Evolutionary conservation across 164 flowering plant genomes (phyloP), one percentile per base, ranked within the genome.

Genomic region (Vitis riparia): DNA sequence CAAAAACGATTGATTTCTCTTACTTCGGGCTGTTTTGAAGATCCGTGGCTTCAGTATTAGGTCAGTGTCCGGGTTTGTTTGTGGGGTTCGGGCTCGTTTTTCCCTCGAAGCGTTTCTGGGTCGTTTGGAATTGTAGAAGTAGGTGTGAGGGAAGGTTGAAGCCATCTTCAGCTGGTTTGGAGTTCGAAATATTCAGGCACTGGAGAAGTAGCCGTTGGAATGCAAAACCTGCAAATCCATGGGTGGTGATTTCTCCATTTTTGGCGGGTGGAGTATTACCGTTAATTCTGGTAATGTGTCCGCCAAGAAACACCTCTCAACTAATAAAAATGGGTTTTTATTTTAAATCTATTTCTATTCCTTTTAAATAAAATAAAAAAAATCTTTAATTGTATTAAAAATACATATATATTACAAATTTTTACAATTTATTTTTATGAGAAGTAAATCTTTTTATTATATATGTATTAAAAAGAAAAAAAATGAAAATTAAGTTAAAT

Each of bases 81-180:
- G 59, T 5, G 63, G 62, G 10, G 59, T 1, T 55, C 50, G 52
- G 29, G 8, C 27, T 53, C 55, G 69, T 59, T 52, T 71, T 32
- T 55, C 44, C 7, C 44, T 56, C 10, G 67, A 50, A 29, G 29
- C n/a, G 49, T 63, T 63, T 50, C 59, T 49, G n/a, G 70, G 47
- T 17, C 67, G 9, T 48, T 59, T 69, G 59, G 68, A 70, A 51
- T 53, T 73, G 66, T 53, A 72, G 75, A 70, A 37, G 53, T 9
- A 50, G 55, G 2, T 51, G 12, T 47, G 63, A 65, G 73, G 51
- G 32, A 63, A 29, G 12, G 73, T 19, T 14, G 70, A 57, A 16
- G 77, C 73, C 73, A 75, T 70, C 2, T 29, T 52, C 65, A 55
- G 76, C 78, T 62, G 87, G 89, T 70, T 84, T 83, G 71, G 44